phyloP scores from a whole-genome alignment of 2,329 filamentous ascomycete species.

The Leptographium wingfieldii region DNA sequence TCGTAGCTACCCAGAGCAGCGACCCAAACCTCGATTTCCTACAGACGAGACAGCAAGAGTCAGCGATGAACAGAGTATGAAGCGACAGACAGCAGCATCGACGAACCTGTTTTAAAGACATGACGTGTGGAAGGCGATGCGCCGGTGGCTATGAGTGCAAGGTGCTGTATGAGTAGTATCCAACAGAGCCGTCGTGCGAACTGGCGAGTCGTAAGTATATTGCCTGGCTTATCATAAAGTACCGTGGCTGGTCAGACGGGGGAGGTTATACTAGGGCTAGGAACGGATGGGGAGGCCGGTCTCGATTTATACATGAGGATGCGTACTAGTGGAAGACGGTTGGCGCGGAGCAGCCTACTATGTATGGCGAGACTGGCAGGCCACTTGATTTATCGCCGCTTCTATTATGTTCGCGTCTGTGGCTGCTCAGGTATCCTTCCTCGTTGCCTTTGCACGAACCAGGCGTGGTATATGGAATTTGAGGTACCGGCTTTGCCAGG shows the following conservation, averaged over 20 bases:
- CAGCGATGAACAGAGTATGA: neutral
- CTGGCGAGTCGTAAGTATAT: neutral
- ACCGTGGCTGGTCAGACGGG: neutral
- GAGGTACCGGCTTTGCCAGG: neutral
- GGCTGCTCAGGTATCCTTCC: neutral
- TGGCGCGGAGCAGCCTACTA: neutral
- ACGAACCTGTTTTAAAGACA: constrained; percentile 1
- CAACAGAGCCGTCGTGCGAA: neutral
- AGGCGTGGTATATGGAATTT: neutral
- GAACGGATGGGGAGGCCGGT: neutral
- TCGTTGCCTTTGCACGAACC: neutral
- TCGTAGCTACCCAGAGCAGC: constrained; percentile 83
- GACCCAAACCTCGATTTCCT: constrained; percentile 99
- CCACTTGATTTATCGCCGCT: neutral
- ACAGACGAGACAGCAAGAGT: neutral
- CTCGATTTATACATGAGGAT: neutral
- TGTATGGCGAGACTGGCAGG: neutral
- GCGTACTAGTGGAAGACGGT: neutral
- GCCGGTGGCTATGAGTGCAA: neutral
- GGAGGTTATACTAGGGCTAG: neutral
- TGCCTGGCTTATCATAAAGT: neutral
- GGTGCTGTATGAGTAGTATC: neutral
- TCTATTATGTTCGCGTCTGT: neutral
- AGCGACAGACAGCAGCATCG: neutral
- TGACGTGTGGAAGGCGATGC: neutral